Evolutionary conservation across 176 grass and related monocot genomes (phyloP).

Genomic region (Musa troglodytarum): DNA sequence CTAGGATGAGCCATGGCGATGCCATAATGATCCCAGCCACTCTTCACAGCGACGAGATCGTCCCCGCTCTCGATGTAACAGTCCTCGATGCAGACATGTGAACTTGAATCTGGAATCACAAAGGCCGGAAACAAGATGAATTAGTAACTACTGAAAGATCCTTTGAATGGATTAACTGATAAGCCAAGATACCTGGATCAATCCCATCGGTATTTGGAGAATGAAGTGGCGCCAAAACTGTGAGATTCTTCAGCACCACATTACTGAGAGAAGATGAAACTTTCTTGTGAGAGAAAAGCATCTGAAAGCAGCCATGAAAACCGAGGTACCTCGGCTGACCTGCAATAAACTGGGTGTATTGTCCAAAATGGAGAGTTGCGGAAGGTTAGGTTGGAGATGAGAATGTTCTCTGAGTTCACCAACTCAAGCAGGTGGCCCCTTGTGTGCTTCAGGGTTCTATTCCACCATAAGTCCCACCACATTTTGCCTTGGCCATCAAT

Average conservation of each 20-base stretch:
- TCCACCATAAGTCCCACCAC: conserved; percentile 97
- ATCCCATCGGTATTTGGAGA: conserved; percentile 94
- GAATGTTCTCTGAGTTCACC: conserved; percentile 53
- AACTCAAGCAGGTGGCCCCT: conserved; percentile 83
- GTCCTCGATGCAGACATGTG: conserved; percentile 79
- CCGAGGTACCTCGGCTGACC: conserved; percentile 28
- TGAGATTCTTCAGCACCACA: conserved; percentile 69
- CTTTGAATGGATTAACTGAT: no score
- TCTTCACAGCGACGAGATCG: conserved; percentile 83
- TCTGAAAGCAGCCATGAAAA: neutral
- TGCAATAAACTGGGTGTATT: conserved; percentile 91
- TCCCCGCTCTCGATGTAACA: conserved; percentile 84
- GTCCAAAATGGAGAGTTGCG: conserved; percentile 96
- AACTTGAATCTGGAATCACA: conserved; percentile 67
- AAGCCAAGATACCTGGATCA: conserved; percentile 55
- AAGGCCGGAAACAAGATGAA: neutral
- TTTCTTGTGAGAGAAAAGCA: neutral
- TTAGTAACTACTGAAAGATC: no score
- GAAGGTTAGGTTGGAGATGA: conserved; percentile 64
- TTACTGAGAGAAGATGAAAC: conserved; percentile 38
- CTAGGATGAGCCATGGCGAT: conserved; percentile 55
- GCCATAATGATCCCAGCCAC: conserved; percentile 90
- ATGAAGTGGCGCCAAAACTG: conserved; percentile 64
- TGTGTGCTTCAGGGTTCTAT: conserved; percentile 73
- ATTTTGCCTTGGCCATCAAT: conserved; percentile 85